A percentile compares a stretch with the other conserved stretches of the same genome.
Evolutionary conservation across 2,329 filamentous ascomycete genomes (phyloP).

Genomic region (Ophiosphaerella korrae): DNA sequence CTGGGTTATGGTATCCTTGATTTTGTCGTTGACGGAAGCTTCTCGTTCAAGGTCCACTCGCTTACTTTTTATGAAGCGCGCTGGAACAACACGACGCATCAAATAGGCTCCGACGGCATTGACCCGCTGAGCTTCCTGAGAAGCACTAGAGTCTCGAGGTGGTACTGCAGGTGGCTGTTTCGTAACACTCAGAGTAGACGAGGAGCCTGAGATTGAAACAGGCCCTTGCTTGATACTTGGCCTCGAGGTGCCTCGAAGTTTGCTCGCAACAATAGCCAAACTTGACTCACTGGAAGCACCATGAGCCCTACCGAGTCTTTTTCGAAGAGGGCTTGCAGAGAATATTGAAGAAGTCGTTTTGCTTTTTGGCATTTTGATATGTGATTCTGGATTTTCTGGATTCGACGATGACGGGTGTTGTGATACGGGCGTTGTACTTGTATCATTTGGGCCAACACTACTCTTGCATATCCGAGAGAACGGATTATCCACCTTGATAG

Average conservation of each 20-base stretch:
- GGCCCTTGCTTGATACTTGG: slow-evolving; percentile 26
- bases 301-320: slow-evolving; percentile 16
- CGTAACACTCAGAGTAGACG: slow-evolving; percentile 22
- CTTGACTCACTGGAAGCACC: slow-evolving; percentile 23
- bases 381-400: slow-evolving; percentile 1
- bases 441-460: slow-evolving; percentile 24
- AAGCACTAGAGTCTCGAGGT: slow-evolving; percentile 39
- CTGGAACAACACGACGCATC: slow-evolving; percentile 14
- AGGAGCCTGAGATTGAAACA: slow-evolving; percentile 27
- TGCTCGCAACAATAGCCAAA: slow-evolving; percentile 19
- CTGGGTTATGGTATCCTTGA: slow-evolving; percentile 2
- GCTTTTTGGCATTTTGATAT: slow-evolving; percentile 2
- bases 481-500: slow-evolving; percentile 13
- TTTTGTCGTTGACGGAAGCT: not conserved
- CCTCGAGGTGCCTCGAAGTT: slow-evolving; percentile 26
- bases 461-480: slow-evolving; percentile 32
- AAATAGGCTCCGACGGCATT: slow-evolving; percentile 34
- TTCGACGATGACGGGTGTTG: slow-evolving; percentile 10
- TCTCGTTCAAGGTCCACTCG: not conserved
- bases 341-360: too few relatives aligned
- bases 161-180: slow-evolving; percentile 31
- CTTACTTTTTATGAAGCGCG: slow-evolving; percentile 21
- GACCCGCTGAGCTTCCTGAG: slow-evolving; percentile 38
- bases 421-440: slow-evolving; percentile 20
- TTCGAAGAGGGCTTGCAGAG: slow-evolving; percentile 13